phyloP scores from a whole-genome alignment of 768 basidiomycete genomes.

The Boletellus ananiceps region DNA sequence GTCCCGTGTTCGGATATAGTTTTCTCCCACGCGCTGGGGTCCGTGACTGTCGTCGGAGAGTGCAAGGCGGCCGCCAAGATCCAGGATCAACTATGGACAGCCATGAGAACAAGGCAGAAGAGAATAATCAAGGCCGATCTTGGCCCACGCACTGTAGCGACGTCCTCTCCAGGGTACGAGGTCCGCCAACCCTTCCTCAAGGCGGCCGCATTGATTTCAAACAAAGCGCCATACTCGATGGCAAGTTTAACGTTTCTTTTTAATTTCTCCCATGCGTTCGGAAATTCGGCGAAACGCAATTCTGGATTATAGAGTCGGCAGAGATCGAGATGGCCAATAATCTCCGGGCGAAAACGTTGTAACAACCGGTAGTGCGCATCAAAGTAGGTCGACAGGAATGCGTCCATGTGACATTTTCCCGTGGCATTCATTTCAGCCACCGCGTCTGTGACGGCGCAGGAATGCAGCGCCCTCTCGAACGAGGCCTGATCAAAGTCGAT shows the following conservation, averaged over 20 bases:
- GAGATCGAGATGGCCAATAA: conserved; percentile 92
- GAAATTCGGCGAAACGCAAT: conserved; percentile 51
- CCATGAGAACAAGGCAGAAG: conserved; percentile 5
- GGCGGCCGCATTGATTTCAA: conserved; percentile 91
- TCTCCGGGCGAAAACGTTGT: conserved; percentile 69
- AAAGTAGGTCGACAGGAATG: conserved; percentile 68
- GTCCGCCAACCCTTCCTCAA: conserved; percentile 87
- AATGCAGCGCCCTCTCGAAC: conserved; percentile 56
- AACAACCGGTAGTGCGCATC: conserved; percentile 80
- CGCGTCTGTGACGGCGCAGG: conserved; percentile 33
- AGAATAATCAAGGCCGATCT: conserved; percentile 14
- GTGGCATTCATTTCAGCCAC: conserved; percentile 21
- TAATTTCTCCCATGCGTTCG: conserved; percentile 58
- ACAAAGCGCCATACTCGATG: conserved; percentile 79
- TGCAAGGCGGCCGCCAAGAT: conserved; percentile 65
- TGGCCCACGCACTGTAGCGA: conserved; percentile 57
- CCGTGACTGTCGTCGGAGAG: conserved; percentile 97
- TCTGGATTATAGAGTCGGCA: conserved; percentile 79
- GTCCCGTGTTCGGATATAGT: conserved; percentile 61
- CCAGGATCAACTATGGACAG: conserved; percentile 58
- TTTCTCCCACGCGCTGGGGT: conserved; percentile 79
- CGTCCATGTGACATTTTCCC: conserved; percentile 32
- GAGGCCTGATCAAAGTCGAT: conserved; percentile 87
- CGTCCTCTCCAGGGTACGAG: conserved; percentile 78
- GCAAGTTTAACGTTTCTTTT: conserved; percentile 73